phyloP scores from a whole-genome alignment of 2,329 filamentous ascomycete species.

The Talaromyces albobiverticillius region DNA sequence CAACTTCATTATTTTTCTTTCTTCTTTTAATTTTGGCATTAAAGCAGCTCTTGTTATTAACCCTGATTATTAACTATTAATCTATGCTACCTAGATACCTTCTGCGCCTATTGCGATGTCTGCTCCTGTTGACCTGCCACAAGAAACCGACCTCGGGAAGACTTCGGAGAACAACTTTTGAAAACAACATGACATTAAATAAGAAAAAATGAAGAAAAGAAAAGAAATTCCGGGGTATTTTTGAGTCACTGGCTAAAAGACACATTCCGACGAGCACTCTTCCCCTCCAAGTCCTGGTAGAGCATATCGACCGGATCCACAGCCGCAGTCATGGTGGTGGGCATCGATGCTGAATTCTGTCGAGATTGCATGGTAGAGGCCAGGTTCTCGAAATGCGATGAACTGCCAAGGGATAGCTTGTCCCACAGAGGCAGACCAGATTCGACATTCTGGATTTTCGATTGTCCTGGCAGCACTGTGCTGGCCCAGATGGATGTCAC shows the following conservation, averaged over 20 bases:
- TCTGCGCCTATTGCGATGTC: not conserved
- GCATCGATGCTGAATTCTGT: conserved; percentile 19
- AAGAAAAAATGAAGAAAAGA: not conserved
- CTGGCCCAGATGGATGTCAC: conserved; percentile 66
- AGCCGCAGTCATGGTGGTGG: not conserved
- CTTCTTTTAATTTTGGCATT: too few species aligned
- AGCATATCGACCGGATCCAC: not conserved
- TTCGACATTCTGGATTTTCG: conserved; percentile 2
- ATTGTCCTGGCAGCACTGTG: conserved; percentile 29
- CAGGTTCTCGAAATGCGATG: not conserved
- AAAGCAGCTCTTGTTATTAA: too few species aligned
- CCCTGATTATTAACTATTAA: not conserved
- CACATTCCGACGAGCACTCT: not conserved
- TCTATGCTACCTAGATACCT: not conserved
- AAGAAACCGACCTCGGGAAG: too few species aligned
- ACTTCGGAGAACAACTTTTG: too few species aligned
- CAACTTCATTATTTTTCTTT: too few species aligned
- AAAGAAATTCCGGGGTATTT: not conserved
- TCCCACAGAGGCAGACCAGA: conserved; percentile 11
- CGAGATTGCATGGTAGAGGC: not conserved
- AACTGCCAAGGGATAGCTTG: conserved; percentile 5
- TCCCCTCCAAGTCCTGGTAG: conserved; percentile 6
- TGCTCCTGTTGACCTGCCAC: too few species aligned
- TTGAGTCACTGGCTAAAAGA: not conserved
- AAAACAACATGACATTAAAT: not conserved